A percentile compares a stretch with the other conserved stretches of the same genome.
Evolutionary conservation across 1,139 yeast species (phyloP).

Genomic region (Diutina neorugosa): DNA sequence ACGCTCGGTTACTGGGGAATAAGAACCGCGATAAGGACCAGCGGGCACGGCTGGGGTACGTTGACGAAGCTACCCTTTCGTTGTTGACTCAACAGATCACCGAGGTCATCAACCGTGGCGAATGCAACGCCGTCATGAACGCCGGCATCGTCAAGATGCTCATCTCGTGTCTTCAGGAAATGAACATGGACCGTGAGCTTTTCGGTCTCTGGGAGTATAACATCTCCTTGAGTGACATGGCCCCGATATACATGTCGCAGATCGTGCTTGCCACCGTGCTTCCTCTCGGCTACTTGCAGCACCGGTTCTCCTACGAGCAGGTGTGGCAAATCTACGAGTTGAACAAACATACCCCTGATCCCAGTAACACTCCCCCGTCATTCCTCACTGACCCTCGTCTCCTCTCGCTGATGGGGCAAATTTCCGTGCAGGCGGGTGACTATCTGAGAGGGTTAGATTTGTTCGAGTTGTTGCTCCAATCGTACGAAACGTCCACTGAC

Average conservation of each 20-base stretch:
- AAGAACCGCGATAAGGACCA: slow-evolving; percentile 32
- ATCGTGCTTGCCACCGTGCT: slow-evolving; percentile 53
- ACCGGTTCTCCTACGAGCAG: slow-evolving; percentile 52
- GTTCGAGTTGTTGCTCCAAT: slow-evolving; percentile 24
- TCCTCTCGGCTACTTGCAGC: slow-evolving; percentile 53
- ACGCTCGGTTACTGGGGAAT: slow-evolving; percentile 18
- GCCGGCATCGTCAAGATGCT: slow-evolving; percentile 13
- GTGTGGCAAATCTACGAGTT: slow-evolving; percentile 24
- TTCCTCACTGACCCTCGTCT: slow-evolving; percentile 9
- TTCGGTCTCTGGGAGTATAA: slow-evolving; percentile 33
- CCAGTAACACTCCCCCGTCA: too few species aligned
- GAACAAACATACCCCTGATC: slow-evolving; percentile 17
- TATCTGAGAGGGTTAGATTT: slow-evolving; percentile 28
- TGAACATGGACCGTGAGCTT: slow-evolving; percentile 22
- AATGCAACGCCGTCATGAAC: slow-evolving; percentile 16
- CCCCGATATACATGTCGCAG: slow-evolving; percentile 15
- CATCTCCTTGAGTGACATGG: slow-evolving; percentile 20
- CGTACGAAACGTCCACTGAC: slow-evolving; percentile 13
- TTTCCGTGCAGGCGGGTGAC: slow-evolving; percentile 28
- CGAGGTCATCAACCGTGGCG: slow-evolving; percentile 21
- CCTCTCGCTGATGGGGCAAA: slow-evolving; percentile 27
- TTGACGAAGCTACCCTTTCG: slow-evolving; percentile 21
- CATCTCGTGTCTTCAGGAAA: slow-evolving; percentile 25
- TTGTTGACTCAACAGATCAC: slow-evolving; percentile 22
- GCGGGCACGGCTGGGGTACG: slow-evolving; percentile 14